phyloP scores from a whole-genome alignment of 345 rosid species.

The Cardiospermum halicacabum region DNA sequence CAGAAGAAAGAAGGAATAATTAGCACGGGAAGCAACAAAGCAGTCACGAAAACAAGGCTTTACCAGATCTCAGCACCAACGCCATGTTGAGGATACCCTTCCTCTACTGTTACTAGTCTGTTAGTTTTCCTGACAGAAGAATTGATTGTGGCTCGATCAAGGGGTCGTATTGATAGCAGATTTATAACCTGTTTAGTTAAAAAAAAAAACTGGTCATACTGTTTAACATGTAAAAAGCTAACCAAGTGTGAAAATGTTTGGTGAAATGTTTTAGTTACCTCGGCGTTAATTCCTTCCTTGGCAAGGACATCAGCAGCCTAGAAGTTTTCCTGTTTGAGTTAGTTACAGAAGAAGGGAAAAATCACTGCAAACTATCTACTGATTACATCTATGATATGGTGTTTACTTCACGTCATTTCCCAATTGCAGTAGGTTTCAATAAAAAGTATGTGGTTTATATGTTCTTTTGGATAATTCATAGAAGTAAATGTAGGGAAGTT shows the following conservation, averaged over 20 bases:
- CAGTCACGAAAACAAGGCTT: constrained; percentile 3
- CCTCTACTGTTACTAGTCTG: constrained; percentile 92
- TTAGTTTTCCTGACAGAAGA: constrained; percentile 91
- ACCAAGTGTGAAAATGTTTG: not conserved
- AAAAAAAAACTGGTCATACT: not conserved
- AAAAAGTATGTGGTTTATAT: not conserved
- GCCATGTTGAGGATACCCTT: constrained; percentile 92
- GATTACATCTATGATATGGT: no score
- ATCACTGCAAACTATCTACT: no score
- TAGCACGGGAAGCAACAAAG: not conserved
- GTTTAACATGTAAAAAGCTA: not conserved
- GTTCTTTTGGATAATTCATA: not conserved
- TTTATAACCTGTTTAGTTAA: constrained; percentile 58
- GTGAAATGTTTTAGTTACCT: constrained; percentile 45
- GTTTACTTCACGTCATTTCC: no score
- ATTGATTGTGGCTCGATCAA: constrained; percentile 77
- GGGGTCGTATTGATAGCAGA: constrained; percentile 80
- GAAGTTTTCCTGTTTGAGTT: not conserved
- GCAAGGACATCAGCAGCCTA: constrained; percentile 86
- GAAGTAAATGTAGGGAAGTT: not conserved
- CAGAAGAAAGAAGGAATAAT: not conserved
- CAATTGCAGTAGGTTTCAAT: no score
- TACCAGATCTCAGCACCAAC: constrained; percentile 95
- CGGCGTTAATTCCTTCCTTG: constrained; percentile 82
- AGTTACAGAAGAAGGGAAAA: not conserved